Percentiles rank a stretch among this genome's conserved stretches.
Conservation (phyloP, 305 asterid genomes). For the Fraxinus baroniana region DNA sequence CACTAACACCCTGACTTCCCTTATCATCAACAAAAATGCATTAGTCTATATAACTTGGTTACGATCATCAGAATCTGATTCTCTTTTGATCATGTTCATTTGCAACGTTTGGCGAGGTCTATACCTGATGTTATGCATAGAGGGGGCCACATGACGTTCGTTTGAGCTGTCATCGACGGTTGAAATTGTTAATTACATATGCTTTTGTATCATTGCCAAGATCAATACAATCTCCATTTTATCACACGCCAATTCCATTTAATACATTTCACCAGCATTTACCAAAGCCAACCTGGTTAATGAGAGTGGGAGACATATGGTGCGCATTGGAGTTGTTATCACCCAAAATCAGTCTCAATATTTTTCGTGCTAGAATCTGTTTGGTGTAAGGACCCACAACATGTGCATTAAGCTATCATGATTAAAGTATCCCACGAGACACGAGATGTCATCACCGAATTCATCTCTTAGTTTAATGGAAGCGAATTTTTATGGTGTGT, state of each 20-base stretch:
- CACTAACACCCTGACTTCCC: constrained; percentile 17
- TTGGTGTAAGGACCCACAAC: not conserved
- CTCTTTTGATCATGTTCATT: not conserved
- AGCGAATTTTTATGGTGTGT: no score
- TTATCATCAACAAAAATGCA: no score
- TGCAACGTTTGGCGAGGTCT: not conserved
- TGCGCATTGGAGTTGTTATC: not conserved
- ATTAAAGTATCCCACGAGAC: not conserved
- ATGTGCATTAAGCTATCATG: not conserved
- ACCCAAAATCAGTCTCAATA: not conserved
- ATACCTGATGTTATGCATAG: not conserved
- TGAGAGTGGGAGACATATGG: not conserved
- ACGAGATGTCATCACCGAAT: no score
- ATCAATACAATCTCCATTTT: constrained; percentile 3
- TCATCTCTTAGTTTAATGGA: no score
- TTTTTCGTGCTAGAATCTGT: no score
- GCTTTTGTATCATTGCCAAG: not conserved
- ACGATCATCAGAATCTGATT: no score
- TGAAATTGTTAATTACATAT: constrained; percentile 1
- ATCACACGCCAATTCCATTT: constrained; percentile 1
- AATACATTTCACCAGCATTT: not conserved
- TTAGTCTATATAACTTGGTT: no score
- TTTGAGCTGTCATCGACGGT: not conserved
- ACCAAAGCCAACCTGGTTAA: not conserved
- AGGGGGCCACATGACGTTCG: not conserved